A percentile compares a stretch with the other conserved stretches of the same genome.
Conservation (phyloP, 1,139 yeast genomes). For the Kurtzmaniella natalensis region DNA sequence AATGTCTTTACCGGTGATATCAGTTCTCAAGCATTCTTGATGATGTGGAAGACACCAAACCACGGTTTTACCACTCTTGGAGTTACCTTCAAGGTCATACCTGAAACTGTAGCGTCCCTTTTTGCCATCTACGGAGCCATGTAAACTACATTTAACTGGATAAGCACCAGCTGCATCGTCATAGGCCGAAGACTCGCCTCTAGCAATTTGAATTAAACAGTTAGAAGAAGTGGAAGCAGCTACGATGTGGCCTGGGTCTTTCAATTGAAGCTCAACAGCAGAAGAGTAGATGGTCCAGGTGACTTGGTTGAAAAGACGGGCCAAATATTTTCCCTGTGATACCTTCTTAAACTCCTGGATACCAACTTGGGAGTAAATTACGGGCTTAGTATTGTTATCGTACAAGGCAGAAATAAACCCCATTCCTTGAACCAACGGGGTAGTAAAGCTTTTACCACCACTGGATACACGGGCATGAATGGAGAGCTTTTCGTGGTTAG, state of each 20-base stretch:
- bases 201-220: slow-evolving; percentile 41
- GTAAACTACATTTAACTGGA: slow-evolving; percentile 19
- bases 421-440: slow-evolving; percentile 55
- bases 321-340: slow-evolving; percentile 25
- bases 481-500: slow-evolving; percentile 31
- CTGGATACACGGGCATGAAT: slow-evolving; percentile 23
- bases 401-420: slow-evolving; percentile 67
- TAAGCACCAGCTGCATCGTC: slow-evolving; percentile 50
- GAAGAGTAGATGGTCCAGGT: slow-evolving; percentile 37
- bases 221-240: slow-evolving; percentile 31
- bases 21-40: slow-evolving; percentile 36
- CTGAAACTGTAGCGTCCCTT: slow-evolving; percentile 26
- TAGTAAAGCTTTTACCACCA: slow-evolving; percentile 15
- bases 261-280: slow-evolving; percentile 33
- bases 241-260: slow-evolving; percentile 52
- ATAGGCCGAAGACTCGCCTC: slow-evolving; percentile 39
- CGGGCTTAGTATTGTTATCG: slow-evolving; percentile 48
- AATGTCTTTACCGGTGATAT: slow-evolving; percentile 19
- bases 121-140: slow-evolving; percentile 22
- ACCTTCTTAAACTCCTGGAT: slow-evolving; percentile 39
- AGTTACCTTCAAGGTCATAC: slow-evolving; percentile 26
- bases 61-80: slow-evolving; percentile 28
- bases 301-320: slow-evolving; percentile 36
- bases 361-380: slow-evolving; percentile 61
- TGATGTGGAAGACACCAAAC: slow-evolving; percentile 68